phyloP scores from a whole-genome alignment of 2,329 filamentous ascomycete genomes.

The Zasmidium cellare region DNA sequence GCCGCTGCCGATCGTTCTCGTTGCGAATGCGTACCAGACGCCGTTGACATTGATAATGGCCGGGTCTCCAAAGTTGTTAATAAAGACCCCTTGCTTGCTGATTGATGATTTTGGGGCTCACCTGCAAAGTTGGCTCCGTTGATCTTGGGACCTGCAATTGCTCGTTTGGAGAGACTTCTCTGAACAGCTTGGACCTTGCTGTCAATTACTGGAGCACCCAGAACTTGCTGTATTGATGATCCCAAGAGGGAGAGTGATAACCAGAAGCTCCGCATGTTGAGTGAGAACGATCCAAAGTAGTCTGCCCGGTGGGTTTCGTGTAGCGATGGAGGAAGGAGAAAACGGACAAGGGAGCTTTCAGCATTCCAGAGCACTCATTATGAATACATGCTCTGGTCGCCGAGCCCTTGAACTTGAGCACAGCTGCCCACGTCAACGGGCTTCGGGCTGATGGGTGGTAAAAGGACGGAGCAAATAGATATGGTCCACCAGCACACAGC shows the following conservation, averaged over 20 bases:
- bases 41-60: constrained; percentile 33
- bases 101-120: constrained; percentile 1
- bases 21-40: constrained; percentile 42
- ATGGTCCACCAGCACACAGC: neutral
- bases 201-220: neutral
- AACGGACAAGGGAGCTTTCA: neutral
- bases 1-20: constrained; percentile 36
- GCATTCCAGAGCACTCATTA: constrained; percentile 11
- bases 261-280: constrained; percentile 1
- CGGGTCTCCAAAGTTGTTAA: constrained; percentile 33
- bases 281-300: neutral
- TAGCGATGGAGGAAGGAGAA: neutral
- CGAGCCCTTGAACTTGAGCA: neutral
- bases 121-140: constrained; percentile 50
- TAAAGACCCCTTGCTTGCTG: constrained; percentile 23
- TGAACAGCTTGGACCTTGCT: neutral
- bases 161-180: constrained; percentile 12
- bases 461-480: constrained; percentile 4
- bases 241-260: neutral
- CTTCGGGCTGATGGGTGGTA: constrained; percentile 8
- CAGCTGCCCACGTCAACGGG: neutral
- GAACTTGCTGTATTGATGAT: neutral
- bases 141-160: constrained; percentile 27
- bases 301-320: neutral
- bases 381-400: neutral